phyloP scores from a whole-genome alignment of 1,139 yeast species.

The Saccharomyces hybrid region DNA sequence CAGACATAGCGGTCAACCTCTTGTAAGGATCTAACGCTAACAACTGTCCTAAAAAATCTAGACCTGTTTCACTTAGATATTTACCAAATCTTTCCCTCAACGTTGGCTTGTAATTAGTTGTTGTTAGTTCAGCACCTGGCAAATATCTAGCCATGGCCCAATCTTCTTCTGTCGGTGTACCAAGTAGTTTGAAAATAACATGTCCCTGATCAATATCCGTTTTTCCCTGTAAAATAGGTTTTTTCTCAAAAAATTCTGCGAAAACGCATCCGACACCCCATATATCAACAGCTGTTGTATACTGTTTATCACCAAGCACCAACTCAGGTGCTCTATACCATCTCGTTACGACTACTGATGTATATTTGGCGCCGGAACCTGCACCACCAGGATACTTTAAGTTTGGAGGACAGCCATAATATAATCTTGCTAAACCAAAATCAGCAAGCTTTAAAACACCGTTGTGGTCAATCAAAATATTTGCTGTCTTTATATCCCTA shows the following conservation, averaged over 20 bases:
- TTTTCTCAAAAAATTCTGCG: slow-evolving; percentile 77
- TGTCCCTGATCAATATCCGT: slow-evolving; percentile 91
- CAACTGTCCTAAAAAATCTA: slow-evolving; percentile 46
- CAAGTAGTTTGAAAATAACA: slow-evolving; percentile 69
- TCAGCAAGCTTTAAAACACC: slow-evolving; percentile 87
- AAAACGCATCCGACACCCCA: slow-evolving; percentile 98
- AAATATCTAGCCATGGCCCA: slow-evolving; percentile 63
- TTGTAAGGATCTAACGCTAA: slow-evolving; percentile 60
- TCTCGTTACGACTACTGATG: slow-evolving; percentile 88
- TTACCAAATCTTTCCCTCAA: slow-evolving; percentile 45
- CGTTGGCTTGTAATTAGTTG: slow-evolving; percentile 43
- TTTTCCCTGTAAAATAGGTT: slow-evolving; percentile 79
- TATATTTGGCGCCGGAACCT: slow-evolving; percentile 53
- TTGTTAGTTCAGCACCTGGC: slow-evolving; percentile 47
- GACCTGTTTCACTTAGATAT: slow-evolving; percentile 27
- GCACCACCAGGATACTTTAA: slow-evolving; percentile 60
- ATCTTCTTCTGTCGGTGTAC: slow-evolving; percentile 59
- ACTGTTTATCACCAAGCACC: slow-evolving; percentile 72
- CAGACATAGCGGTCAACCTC: slow-evolving; percentile 73
- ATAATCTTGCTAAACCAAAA: slow-evolving; percentile 83
- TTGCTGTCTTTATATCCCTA: slow-evolving; percentile 93
- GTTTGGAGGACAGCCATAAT: slow-evolving; percentile 64
- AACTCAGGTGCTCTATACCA: slow-evolving; percentile 98
- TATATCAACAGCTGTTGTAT: slow-evolving; percentile 90
- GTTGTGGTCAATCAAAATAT: slow-evolving; percentile 65